These are phyloP conservation scores for Populus trichocarpa DNA, from an alignment of 441 rosid genomes.

Conservation along the genomic window DNA sequence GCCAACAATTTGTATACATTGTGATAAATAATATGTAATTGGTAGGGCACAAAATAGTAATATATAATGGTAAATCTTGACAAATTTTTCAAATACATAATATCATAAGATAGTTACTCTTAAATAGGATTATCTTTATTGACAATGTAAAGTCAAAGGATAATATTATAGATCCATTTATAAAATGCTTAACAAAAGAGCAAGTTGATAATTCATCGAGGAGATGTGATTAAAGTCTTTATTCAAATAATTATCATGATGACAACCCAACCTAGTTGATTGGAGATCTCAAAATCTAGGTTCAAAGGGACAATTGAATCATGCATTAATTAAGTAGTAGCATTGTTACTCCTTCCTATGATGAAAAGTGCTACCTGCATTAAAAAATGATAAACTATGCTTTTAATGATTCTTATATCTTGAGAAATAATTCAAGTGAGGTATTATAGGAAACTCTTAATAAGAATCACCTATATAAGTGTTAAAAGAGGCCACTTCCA, in stretches of 20 bases:
- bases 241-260: not conserved
- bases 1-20: conserved; percentile 5
- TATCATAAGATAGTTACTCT: not conserved
- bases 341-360: not conserved
- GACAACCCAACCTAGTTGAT: conserved; percentile 10
- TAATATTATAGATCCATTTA: not conserved
- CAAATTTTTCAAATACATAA: not conserved
- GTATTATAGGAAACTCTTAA: not conserved
- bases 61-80: conserved; percentile 11
- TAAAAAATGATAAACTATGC: not conserved
- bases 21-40: not conserved
- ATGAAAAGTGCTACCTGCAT: not conserved
- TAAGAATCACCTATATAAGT: not conserved
- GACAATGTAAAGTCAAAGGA: conserved; percentile 4
- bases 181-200: too few species aligned
- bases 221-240: not conserved
- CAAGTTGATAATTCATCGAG: too few species aligned
- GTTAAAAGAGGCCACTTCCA: not conserved
- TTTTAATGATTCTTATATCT: not conserved
- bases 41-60: conserved; percentile 1
- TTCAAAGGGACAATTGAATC: conserved; percentile 8
- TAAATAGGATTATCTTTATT: not conserved
- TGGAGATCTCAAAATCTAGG: conserved; percentile 17
- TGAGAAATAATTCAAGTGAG: not conserved
- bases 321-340: not conserved